A percentile compares a stretch with the other conserved stretches of the same genome.
Conservation (phyloP, 805 yeast genomes). For the Monosporozyma aquatica region DNA sequence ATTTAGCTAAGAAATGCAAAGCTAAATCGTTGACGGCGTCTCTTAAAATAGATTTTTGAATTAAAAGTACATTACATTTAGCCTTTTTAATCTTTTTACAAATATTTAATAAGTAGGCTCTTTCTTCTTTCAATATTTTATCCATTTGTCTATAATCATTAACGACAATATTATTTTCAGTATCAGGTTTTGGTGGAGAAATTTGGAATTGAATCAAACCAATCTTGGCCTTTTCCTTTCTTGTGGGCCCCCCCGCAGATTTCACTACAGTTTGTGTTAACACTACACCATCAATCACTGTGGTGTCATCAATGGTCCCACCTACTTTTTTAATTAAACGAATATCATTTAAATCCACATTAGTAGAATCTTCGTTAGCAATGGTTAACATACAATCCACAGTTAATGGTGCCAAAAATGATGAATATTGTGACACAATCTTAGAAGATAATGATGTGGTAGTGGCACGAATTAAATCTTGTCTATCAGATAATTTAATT, state of each 20-base stretch:
- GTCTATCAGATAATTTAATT: slow-evolving; percentile 71
- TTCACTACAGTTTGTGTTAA: slow-evolving; percentile 84
- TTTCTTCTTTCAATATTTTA: slow-evolving; percentile 93
- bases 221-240: slow-evolving; percentile 88
- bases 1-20: slow-evolving; percentile 84
- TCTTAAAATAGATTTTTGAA: slow-evolving; percentile 86
- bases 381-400: slow-evolving; percentile 88
- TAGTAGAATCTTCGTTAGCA: slow-evolving; percentile 46
- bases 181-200: slow-evolving; percentile 94
- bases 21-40: slow-evolving; percentile 94
- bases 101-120: slow-evolving; percentile 87
- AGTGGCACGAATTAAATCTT: slow-evolving; percentile 83
- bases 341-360: slow-evolving; percentile 81
- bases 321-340: slow-evolving; percentile 90
- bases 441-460: slow-evolving; percentile 89
- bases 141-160: slow-evolving; percentile 99
- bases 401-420: slow-evolving; percentile 80
- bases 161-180: slow-evolving; percentile 95
- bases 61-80: slow-evolving; percentile 84
- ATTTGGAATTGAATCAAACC: slow-evolving; percentile 89
- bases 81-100: slow-evolving; percentile 95
- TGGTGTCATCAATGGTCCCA: slow-evolving; percentile 96
- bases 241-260: slow-evolving; percentile 88
- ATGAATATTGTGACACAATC: slow-evolving; percentile 88
- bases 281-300: slow-evolving; percentile 85